Evolutionary conservation across 176 grass and related monocot species (phyloP), one percentile per base, ranked within the genome.

Genomic region (Poa pratensis): DNA sequence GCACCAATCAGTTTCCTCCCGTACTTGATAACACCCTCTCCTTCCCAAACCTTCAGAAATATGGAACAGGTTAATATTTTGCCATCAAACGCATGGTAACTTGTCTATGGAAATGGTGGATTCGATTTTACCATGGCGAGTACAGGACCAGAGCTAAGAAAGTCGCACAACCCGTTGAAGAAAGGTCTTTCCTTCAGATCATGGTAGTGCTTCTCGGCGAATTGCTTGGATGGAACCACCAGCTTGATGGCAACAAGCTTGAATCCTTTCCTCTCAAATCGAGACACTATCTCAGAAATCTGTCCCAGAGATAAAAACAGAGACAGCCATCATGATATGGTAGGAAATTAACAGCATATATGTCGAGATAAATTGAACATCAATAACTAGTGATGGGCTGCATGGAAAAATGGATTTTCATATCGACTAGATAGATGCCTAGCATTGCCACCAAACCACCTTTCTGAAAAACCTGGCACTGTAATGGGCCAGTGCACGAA

Each of bases 221-320:
- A 98, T 35, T 92, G 88, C 80, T 94, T 94, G 37, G 93, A 92
- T 82, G 96, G 96, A 87, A 91, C 81, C 30, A 96, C 83, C 60
- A 99, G 82, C 81, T 99, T 99, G 84, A 96, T 89, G 59, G 91
- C 96, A 51, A 98, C 93, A 84, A 98, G 93, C 79, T 99, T 96
- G 83, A 43, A 99, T 20, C 91, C 91, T 80, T 98, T 98, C 23
- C 91, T 88, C 84, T 96, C 93, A 50, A 96, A 96, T 79, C 93
- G 91, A 30, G 88, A 96, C 28, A 94, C 43, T 48, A 95, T 96
- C 81, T 96, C 91, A 67, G 93, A 85, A 92, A 96, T 91, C 93
- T 98, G 91, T 57, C 57, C 15, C 20, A 61, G 16, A 84, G 24
- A 61, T 2, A 15, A 30, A 3, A 54, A 23, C 11, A 46, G 61